These are phyloP conservation scores for Selenicereus undatus DNA, from an alignment of 148 eudicot species.

Conservation along the genomic window DNA sequence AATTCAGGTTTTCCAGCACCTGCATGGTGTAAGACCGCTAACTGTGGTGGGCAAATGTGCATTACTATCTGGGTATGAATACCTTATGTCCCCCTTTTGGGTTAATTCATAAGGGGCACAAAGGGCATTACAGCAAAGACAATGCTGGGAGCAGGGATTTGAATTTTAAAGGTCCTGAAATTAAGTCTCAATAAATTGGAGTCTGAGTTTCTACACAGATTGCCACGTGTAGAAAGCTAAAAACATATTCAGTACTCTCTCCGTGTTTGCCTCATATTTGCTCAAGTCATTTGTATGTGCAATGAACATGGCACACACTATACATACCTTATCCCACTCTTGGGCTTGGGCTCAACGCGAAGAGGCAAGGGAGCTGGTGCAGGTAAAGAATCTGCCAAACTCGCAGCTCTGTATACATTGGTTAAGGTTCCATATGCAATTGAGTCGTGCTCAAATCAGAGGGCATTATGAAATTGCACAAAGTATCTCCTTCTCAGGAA, in stretches of 20 bases:
- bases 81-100: background rate
- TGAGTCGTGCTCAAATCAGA: background rate
- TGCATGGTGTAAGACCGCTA: background rate
- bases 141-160: no score
- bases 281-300: background rate
- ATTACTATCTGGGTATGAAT: background rate
- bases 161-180: no score
- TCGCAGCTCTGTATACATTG: slow-evolving; percentile 72
- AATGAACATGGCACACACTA: background rate
- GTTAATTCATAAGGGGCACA: background rate
- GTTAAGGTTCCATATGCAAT: slow-evolving; percentile 37
- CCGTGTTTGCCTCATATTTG: background rate
- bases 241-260: background rate
- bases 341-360: slow-evolving; percentile 93
- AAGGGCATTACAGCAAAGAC: background rate
- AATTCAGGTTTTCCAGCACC: background rate
- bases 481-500: background rate
- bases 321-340: slow-evolving; percentile 84
- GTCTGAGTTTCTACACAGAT: background rate
- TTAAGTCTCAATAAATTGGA: background rate
- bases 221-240: background rate
- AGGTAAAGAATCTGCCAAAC: slow-evolving; percentile 70
- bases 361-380: slow-evolving; percentile 72
- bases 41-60: background rate
- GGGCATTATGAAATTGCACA: background rate